Evolutionary conservation across 2,329 filamentous ascomycete species (phyloP).

Genomic region (Colletotrichum sp.): DNA sequence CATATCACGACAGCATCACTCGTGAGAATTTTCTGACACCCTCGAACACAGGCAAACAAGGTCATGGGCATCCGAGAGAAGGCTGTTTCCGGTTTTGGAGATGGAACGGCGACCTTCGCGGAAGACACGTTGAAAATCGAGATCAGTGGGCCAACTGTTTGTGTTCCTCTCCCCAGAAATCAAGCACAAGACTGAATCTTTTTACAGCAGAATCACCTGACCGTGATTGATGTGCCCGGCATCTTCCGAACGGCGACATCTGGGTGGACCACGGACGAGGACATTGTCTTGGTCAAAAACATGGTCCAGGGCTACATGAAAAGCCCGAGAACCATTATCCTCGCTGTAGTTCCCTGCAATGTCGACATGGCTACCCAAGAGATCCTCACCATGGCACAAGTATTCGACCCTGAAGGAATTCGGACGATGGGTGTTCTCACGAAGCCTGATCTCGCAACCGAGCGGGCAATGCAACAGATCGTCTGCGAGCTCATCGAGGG

Average conservation of each 20-base stretch:
- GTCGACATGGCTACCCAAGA: constrained; percentile 47
- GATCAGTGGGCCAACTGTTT: constrained; percentile 46
- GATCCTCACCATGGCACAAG: constrained; percentile 38
- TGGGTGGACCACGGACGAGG: constrained; percentile 46
- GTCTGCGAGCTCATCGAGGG: constrained; percentile 46
- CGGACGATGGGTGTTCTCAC: constrained; percentile 57
- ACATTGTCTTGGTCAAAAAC: constrained; percentile 47
- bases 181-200: background rate
- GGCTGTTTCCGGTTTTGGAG: background rate
- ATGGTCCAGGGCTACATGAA: constrained; percentile 54
- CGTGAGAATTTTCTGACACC: background rate
- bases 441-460: constrained; percentile 61
- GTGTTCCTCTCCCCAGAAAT: background rate
- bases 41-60: background rate
- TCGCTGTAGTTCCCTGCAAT: constrained; percentile 47
- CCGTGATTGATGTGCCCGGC: constrained; percentile 58
- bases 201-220: constrained; percentile 46
- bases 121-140: constrained; percentile 49
- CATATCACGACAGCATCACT: background rate
- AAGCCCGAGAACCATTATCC: constrained; percentile 51
- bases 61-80: constrained; percentile 46
- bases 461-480: constrained; percentile 39
- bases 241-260: constrained; percentile 44
- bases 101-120: constrained; percentile 41
- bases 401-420: constrained; percentile 40